Evolutionary conservation across 352 stramenopile species (phyloP), one percentile per base, ranked within the genome.

Genomic region (Pythium dissimile): DNA sequence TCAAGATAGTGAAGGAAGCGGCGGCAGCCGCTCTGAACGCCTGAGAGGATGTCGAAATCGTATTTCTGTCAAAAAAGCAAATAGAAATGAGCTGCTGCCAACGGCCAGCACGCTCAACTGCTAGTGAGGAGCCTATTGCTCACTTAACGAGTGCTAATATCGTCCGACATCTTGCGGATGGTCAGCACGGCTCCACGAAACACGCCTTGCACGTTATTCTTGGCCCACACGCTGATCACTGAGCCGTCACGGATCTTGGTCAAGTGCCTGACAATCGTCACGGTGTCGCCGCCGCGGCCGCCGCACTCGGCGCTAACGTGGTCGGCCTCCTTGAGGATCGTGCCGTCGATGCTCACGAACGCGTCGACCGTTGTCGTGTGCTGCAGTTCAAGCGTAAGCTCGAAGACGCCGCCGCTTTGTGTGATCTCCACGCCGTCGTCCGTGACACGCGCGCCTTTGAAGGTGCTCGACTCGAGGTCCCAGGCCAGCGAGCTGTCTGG

Each of bases 1-100:
- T 84, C 35, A 59, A 73, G 37, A 51, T 62, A 11, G 66, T 89
- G 9, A 75, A 72, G 16, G 62, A 79, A 9, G 54, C 53, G 1
- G 46, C 44, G n/a, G 35, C 24, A n/a, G n/a, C n/a, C n/a, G n/a
- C n/a, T n/a, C n/a, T n/a, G 18, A 21, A 32, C 18, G 51, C 39
- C 3, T 43, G 42, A n/a, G n/a, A n/a, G n/a, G n/a, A n/a, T n/a
- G n/a, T n/a, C n/a, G n/a, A n/a, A n/a, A n/a, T n/a, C n/a, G n/a
- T n/a, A n/a, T n/a, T n/a, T n/a, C n/a, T n/a, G n/a, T n/a, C n/a
- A n/a, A n/a, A n/a, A n/a, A n/a, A n/a, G n/a, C n/a, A n/a, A n/a
- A n/a, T n/a, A n/a, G n/a, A n/a, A n/a, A n/a, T n/a, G n/a, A n/a
- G n/a, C n/a, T n/a, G n/a, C n/a, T n/a, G n/a, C n/a, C n/a, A n/a